Percentiles rank a stretch among this genome's conserved stretches.
Conservation (phyloP, 2,329 filamentous ascomycete genomes). For the Celoporthe dispersa region DNA sequence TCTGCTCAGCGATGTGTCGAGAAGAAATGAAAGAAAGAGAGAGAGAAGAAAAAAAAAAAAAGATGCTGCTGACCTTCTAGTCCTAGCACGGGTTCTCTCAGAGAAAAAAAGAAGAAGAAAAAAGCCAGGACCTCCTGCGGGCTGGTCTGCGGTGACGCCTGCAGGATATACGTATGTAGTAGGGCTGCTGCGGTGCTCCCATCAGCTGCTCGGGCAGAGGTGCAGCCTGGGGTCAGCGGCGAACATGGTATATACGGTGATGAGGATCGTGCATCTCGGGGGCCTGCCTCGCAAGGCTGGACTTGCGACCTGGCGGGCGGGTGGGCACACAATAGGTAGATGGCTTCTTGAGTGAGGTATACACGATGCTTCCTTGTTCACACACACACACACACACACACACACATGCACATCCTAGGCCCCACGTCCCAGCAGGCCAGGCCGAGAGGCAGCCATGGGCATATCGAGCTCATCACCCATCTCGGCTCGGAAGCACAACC, state of each 20-base stretch:
- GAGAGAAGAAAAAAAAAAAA: neutral
- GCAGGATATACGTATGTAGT: neutral
- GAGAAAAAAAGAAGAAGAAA: too few relatives aligned
- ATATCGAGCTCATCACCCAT: neutral
- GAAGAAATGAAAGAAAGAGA: too few relatives aligned
- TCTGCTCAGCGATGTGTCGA: neutral
- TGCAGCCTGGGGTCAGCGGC: neutral
- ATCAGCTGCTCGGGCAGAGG: neutral
- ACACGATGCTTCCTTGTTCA: neutral
- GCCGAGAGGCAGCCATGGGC: neutral
- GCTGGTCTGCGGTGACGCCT: neutral
- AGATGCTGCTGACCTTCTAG: slow-evolving; percentile 7
- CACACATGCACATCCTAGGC: neutral
- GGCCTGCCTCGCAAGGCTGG: neutral
- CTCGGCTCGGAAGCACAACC: slow-evolving; percentile 5
- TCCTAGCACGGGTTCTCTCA: neutral
- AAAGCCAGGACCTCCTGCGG: neutral
- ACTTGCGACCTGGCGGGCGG: neutral
- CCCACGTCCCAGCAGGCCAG: neutral
- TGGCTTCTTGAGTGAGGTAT: neutral
- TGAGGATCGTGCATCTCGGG: neutral
- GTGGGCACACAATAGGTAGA: neutral
- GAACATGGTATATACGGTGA: neutral
- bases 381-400: neutral
- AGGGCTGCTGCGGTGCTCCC: neutral